Evolutionary conservation across 192 early-diverging fungal genomes (phyloP).

Genomic region (Chytriomyces sp.): DNA sequence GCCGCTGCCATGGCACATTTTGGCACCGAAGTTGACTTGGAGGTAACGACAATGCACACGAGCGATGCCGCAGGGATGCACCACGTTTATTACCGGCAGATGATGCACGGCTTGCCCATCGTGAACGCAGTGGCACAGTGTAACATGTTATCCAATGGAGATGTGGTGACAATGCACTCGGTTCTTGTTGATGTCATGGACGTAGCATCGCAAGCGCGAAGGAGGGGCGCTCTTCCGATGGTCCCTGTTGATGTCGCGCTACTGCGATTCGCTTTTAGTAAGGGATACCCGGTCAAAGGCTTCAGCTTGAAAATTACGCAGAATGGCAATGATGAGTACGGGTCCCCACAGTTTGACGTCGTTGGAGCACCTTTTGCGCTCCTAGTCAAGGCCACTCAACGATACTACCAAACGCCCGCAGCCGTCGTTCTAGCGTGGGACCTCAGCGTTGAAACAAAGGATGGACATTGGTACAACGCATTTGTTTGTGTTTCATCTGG

Average conservation of each 20-base stretch:
- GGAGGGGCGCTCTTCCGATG: too few species aligned
- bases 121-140: constrained; percentile 11
- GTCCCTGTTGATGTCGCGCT: too few species aligned
- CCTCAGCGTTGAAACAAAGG: neutral
- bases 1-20: too few species aligned
- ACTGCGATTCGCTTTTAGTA: too few species aligned
- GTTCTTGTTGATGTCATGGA: too few species aligned
- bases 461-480: constrained; percentile 9
- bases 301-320: too few species aligned
- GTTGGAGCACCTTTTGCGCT: neutral
- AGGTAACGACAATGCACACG: too few species aligned
- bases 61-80: neutral
- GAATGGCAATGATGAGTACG: too few species aligned
- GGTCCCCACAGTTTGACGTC: neutral
- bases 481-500: constrained; percentile 2
- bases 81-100: constrained; percentile 3
- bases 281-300: too few species aligned
- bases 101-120: constrained; percentile 13
- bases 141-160: neutral
- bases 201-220: too few species aligned
- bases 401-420: neutral
- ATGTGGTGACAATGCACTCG: neutral
- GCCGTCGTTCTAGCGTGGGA: neutral
- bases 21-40: too few species aligned
- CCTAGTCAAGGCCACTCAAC: neutral